Conservation (phyloP, 2,329 filamentous ascomycete genomes). For the Calonectria ilicicola region DNA sequence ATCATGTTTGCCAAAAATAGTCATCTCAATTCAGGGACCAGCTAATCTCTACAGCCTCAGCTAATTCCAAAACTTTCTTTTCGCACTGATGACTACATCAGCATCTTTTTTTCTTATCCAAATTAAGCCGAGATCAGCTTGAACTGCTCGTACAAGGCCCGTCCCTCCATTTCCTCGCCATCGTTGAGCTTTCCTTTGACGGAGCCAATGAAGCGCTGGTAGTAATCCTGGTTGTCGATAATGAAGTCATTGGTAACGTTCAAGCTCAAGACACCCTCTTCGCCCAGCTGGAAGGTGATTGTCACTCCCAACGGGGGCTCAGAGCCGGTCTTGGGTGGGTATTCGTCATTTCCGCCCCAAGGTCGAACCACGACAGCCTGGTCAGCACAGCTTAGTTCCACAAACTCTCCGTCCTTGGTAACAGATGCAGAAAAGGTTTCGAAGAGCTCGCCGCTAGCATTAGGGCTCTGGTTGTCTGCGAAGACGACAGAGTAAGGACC, state of each 20-base stretch:
- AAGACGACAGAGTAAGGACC: constrained; percentile 8
- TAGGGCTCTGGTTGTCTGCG: background rate
- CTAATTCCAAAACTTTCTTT: too few relatives aligned
- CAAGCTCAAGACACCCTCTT: background rate
- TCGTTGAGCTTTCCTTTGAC: background rate
- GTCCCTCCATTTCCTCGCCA: background rate
- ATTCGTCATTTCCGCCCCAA: constrained; percentile 1
- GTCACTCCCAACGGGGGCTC: background rate
- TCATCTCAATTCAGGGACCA: too few relatives aligned
- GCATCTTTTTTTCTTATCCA: background rate
- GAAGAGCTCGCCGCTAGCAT: background rate
- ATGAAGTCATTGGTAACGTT: background rate
- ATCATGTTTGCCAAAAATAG: too few relatives aligned
- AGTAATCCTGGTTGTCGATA: background rate
- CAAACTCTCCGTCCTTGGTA: background rate
- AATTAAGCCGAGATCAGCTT: background rate
- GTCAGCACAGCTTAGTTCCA: background rate
- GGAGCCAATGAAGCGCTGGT: constrained; percentile 1
- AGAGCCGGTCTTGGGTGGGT: background rate
- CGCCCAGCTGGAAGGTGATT: background rate
- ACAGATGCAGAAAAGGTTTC: background rate
- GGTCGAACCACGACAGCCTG: background rate
- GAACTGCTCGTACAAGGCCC: background rate
- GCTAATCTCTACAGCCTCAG: too few relatives aligned
- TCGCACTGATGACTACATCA: background rate